These are phyloP conservation scores for Fusarium multiceps DNA, from an alignment of 2,329 filamentous ascomycete species.

Conservation along the genomic window DNA sequence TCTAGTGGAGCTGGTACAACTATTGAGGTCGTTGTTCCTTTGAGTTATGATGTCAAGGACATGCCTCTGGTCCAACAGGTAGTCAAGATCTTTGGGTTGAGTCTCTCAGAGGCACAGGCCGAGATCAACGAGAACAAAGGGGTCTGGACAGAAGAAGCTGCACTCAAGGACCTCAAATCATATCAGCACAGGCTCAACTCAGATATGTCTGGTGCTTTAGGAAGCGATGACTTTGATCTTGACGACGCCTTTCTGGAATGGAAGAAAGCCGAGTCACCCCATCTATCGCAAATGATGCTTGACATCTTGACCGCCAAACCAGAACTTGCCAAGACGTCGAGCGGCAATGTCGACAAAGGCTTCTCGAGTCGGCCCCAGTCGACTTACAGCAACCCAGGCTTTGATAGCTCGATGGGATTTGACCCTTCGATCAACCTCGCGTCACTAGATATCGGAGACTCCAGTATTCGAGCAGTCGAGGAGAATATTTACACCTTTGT, in stretches of 20 bases:
- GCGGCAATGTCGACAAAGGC: conserved; percentile 66
- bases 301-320: conserved; percentile 89
- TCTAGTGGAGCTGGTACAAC: conserved; percentile 58
- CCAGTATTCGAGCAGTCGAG: conserved; percentile 65
- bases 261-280: conserved; percentile 89
- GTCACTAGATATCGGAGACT: conserved; percentile 70
- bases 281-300: conserved; percentile 92
- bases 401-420: conserved; percentile 58
- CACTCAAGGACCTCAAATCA: conserved; percentile 88
- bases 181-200: conserved; percentile 92
- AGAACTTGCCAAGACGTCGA: conserved; percentile 81
- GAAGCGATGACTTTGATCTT: conserved; percentile 86
- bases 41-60: conserved; percentile 94
- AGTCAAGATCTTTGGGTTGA: conserved; percentile 84
- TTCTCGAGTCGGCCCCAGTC: conserved; percentile 64
- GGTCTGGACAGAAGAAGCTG: conserved; percentile 91
- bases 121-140: conserved; percentile 86
- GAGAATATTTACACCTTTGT: conserved; percentile 87
- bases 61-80: conserved; percentile 94
- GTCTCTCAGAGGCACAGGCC: conserved; percentile 81
- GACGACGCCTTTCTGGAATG: conserved; percentile 90
- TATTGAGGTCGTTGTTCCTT: conserved; percentile 83
- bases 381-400: conserved; percentile 63
- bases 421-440: conserved; percentile 77
- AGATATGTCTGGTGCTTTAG: conserved; percentile 79